Percentiles rank a stretch among this genome's conserved stretches.
These are phyloP conservation scores for Conticribra weissflogii DNA, from an alignment of 108 stramenopile species.

Conservation along the genomic window DNA sequence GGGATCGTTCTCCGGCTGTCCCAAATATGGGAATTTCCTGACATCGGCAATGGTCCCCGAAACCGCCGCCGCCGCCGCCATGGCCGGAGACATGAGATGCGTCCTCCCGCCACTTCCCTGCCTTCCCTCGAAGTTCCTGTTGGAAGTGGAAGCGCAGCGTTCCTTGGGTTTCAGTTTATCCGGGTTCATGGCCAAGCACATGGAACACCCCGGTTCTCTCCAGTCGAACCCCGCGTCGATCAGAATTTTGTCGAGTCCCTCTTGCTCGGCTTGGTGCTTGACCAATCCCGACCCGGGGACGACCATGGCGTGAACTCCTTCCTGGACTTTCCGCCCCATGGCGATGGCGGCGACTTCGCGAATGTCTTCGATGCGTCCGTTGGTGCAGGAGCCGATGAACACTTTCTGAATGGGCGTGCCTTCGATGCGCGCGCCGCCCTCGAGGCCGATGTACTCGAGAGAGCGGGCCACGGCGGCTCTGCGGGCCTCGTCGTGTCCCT, in stretches of 20 bases:
- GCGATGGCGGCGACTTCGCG: constrained; percentile 92
- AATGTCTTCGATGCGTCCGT: constrained; percentile 95
- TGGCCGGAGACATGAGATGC: constrained; percentile 91
- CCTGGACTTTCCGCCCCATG: constrained; percentile 85
- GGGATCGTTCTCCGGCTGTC: constrained; percentile 67
- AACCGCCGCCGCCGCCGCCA: constrained; percentile 92
- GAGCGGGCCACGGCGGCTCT: constrained; percentile 83
- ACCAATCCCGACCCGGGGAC: constrained; percentile 95
- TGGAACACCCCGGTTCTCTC: constrained; percentile 94
- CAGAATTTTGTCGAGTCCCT: constrained; percentile 92
- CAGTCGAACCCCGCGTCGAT: constrained; percentile 93
- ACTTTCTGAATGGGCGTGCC: constrained; percentile 87
- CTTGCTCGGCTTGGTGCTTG: constrained; percentile 91
- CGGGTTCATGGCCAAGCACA: constrained; percentile 96
- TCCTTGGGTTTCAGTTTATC: constrained; percentile 93
- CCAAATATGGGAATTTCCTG: constrained; percentile 81
- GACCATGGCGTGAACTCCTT: constrained; percentile 90
- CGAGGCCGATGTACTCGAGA: constrained; percentile 91
- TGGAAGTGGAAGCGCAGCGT: constrained; percentile 94
- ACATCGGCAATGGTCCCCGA: constrained; percentile 89
- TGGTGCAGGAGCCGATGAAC: constrained; percentile 95
- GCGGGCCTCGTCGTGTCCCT: constrained; percentile 64
- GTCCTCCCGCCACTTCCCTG: constrained; percentile 94
- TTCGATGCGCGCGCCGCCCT: constrained; percentile 80
- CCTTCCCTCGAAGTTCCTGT: constrained; percentile 96